Percentiles rank a stretch among this genome's conserved stretches.
phyloP scores from a whole-genome alignment of 2,329 filamentous ascomycete genomes.

The Camillea tinctor region DNA sequence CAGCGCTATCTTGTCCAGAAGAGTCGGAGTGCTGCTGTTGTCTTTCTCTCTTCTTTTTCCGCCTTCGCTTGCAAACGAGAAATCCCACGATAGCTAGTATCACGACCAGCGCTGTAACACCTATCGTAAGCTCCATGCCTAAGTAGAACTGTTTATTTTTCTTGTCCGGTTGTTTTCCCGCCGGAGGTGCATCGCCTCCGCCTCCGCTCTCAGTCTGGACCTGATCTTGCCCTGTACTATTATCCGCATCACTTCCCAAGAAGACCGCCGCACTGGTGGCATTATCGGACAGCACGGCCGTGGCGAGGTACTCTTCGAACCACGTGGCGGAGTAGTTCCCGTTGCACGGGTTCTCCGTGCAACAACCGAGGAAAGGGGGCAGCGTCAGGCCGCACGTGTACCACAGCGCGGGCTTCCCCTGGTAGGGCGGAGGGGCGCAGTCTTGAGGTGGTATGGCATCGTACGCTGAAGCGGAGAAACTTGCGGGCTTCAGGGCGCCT shows the following conservation, averaged over 20 bases:
- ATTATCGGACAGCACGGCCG: not conserved
- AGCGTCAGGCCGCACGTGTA: not conserved
- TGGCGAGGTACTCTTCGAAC: not conserved
- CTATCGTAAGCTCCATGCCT: not conserved
- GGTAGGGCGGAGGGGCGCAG: not conserved
- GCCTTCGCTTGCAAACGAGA: not conserved
- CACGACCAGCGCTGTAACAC: not conserved
- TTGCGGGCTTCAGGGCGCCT: not conserved
- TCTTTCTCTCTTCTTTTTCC: not conserved
- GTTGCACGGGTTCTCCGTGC: not conserved
- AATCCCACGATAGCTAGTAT: not conserved
- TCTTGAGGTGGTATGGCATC: conserved; percentile 1
- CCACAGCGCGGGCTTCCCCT: not conserved
- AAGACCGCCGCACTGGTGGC: not conserved
- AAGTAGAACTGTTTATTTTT: not conserved
- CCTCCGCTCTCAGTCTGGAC: not conserved
- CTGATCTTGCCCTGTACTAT: not conserved
- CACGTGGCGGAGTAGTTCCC: not conserved
- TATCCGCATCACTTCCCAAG: not conserved
- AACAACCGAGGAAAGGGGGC: not conserved
- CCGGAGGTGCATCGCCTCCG: not conserved
- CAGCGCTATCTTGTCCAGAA: not conserved
- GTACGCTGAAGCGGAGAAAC: not conserved
- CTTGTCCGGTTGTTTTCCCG: not conserved
- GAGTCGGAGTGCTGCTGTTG: not conserved